Conservation (phyloP, 2,329 filamentous ascomycete genomes). For the Sporothrix variecibatus region DNA sequence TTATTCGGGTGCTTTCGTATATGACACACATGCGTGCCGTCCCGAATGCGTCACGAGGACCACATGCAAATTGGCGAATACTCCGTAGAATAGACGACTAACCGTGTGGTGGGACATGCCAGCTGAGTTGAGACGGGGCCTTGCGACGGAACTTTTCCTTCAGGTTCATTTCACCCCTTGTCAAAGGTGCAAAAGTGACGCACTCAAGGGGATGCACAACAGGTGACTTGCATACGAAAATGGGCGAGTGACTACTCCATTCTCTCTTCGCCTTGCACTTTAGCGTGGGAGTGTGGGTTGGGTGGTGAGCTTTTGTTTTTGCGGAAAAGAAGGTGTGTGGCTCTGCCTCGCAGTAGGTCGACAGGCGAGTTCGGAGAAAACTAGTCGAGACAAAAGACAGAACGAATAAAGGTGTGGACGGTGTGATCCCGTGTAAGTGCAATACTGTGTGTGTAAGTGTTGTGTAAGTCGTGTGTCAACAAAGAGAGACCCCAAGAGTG, state of each 20-base stretch:
- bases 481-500: neutral
- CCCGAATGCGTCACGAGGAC: slow-evolving; percentile 1
- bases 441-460: neutral
- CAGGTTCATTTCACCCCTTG: neutral
- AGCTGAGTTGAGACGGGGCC: neutral
- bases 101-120: neutral
- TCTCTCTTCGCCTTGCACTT: neutral
- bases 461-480: neutral
- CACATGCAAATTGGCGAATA: neutral
- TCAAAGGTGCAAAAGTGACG: neutral
- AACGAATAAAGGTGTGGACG: neutral
- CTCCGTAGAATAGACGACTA: neutral
- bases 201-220: neutral
- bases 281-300: neutral
- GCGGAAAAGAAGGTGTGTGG: neutral
- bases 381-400: neutral
- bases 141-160: neutral
- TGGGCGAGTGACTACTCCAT: neutral
- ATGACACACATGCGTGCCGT: neutral
- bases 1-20: neutral
- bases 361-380: neutral
- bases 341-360: neutral
- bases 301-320: neutral
- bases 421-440: neutral
- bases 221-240: neutral